phyloP scores from a whole-genome alignment of 768 basidiomycete genomes.

The Phlebiopsis flavidoalba region DNA sequence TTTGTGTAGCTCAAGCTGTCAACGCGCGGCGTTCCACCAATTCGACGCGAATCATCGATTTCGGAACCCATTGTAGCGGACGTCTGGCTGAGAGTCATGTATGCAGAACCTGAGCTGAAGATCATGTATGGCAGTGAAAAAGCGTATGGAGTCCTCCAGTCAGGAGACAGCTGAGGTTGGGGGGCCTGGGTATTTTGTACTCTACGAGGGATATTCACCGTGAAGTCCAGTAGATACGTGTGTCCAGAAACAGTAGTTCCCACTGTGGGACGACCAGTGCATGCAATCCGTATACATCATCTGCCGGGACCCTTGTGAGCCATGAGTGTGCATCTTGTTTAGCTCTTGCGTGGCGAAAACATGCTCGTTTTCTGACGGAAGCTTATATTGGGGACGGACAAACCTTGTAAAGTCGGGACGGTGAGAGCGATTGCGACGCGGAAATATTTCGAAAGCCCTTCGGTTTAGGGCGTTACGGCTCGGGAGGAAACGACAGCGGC shows the following conservation, averaged over 20 bases:
- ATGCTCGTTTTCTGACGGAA: conserved; percentile 12
- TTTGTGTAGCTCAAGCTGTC: too few relatives aligned
- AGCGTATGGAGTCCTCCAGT: conserved; percentile 31
- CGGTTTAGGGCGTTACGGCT: conserved; percentile 12
- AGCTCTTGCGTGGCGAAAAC: conserved; percentile 40
- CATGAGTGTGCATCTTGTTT: conserved; percentile 25
- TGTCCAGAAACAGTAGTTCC: too few relatives aligned
- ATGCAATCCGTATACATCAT: conserved; percentile 40
- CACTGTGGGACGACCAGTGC: too few relatives aligned
- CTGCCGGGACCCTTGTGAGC: conserved; percentile 11
- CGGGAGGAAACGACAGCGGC: conserved; percentile 9
- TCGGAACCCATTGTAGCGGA: conserved; percentile 14
- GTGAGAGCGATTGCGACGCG: conserved; percentile 13
- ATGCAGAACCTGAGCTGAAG: neutral
- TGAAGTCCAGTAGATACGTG: too few relatives aligned
- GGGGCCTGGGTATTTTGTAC: conserved; percentile 30
- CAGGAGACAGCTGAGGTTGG: neutral
- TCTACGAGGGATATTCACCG: too few relatives aligned
- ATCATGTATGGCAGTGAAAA: conserved; percentile 27
- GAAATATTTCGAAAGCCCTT: neutral
- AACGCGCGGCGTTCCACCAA: too few relatives aligned
- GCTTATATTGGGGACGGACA: conserved; percentile 2
- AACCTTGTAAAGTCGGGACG: conserved; percentile 18
- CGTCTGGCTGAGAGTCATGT: conserved; percentile 6
- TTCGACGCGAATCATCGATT: conserved; percentile 38